Evolutionary conservation across 139 green algal genomes (phyloP), one percentile per base, ranked within the genome.

Genomic region (Zygnema circumcarinatum): DNA sequence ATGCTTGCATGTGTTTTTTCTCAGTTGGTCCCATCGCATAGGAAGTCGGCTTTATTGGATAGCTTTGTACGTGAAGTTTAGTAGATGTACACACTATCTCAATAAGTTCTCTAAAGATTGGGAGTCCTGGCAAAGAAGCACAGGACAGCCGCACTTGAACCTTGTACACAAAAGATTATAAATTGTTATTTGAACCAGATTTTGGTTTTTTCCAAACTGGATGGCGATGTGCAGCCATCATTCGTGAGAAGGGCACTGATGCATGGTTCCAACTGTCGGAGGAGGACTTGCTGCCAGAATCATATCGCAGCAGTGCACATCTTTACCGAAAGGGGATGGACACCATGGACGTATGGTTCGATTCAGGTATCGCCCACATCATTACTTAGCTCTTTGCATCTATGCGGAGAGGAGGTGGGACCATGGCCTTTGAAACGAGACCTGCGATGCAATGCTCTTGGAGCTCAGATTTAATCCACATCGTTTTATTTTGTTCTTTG

Each of bases 261-360:
- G 94, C 94, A 56, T 99, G 96, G 96, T 93, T 81, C 3, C 72
- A 90, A n/a, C 79, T 91, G 67, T 39, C 80, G 11, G 36, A 98
- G 20, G 95, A 94, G 74, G 94, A 98, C 40, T 94, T 99, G 89
- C 95, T 99, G 87, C 97, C 97, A 0, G 87, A 94, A 2, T 35
- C 25, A 36, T 52, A 89, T 79, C 81, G 74, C 22, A 83, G 74
- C 67, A 53, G 94, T 84, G 95, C 96, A 25, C 42, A 80, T 31
- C 39, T 85, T 42, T 92, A 96, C 36, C 79, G 68, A 29, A 95
- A 96, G 87, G 96, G 96, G 36, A 94, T 96, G 91, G 97, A 99
- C 91, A 99, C 97, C 2, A 99, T 99, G 97, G 97, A 99, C 82
- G 97, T 99, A 41, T 99, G 97, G 97, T 99, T 99, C 92, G 97